Evolutionary conservation across 768 basidiomycete genomes (phyloP), one percentile per base, ranked within the genome.

Genomic region (Serendipita sp.): DNA sequence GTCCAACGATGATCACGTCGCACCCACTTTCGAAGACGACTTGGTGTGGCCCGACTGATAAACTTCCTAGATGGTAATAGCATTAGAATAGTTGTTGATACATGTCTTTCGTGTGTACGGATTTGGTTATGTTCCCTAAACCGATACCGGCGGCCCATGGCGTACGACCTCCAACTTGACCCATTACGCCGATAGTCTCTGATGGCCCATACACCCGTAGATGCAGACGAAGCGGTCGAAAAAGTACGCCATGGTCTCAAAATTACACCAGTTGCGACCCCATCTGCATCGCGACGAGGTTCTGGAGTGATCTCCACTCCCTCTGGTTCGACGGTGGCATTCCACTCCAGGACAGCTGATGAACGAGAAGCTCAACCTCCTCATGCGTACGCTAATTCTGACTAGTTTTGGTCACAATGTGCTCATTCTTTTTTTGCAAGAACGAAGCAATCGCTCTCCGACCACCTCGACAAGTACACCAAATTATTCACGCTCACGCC

Each of bases 381-480:
- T 30, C 60, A 61, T 42, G 60, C 24, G 51, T 58, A 42, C 11
- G 51, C 13, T 22, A 33, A 31, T 24, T 41, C 45, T 22, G 5
- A 20, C 28, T 5, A 4, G 20, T 42, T 53, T 24, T 20, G 42
- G 30, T 50, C 53, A 16, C 41, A 50, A n/a, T 60, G 41, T 13
- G 13, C 11, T 45, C 61, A 26, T 43, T 45, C 38, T 62, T n/a
- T 60, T 24, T n/a, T 24, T n/a, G 17, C 9, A 20, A 44, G 60
- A 24, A 41, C 60, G 11, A 42, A 16, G 68, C 90, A 88, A 78
- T 93, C 89, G 58, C 94, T 95, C 86, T 85, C 88, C 26, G 93
- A 95, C 75, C 90, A 94, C 69, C 79, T 95, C 67, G 80, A 90
- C 72, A 91, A 91, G 76, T 90, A 88, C 69, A 92, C 94, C 75